Evolutionary conservation across 2,329 filamentous ascomycete species (phyloP).

Genomic region (Ceratocystis ficicola): DNA sequence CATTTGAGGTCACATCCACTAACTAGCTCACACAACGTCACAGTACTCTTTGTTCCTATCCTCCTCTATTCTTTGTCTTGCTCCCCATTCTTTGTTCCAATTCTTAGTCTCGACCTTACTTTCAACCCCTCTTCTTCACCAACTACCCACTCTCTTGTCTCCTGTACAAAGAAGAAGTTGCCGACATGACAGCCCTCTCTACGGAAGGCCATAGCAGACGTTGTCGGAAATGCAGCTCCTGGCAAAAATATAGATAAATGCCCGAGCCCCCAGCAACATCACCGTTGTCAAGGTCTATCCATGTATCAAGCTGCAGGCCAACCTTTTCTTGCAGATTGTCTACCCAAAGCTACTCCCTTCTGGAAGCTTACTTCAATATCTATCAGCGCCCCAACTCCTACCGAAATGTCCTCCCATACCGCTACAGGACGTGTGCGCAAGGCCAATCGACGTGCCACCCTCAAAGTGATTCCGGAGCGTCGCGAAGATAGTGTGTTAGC

Average conservation of each 20-base stretch:
- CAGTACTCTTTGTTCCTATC: background rate
- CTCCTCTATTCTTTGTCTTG: background rate
- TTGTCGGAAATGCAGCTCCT: background rate
- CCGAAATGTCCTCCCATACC: background rate
- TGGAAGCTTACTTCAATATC: background rate
- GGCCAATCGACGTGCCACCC: background rate
- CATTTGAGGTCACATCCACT: background rate
- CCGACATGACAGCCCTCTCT: background rate
- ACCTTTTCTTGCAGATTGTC: background rate
- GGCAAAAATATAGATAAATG: too few relatives aligned
- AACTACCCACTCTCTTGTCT: background rate
- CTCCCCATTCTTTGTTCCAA: background rate
- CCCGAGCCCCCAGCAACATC: too few relatives aligned
- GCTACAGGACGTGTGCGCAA: constrained; percentile 2
- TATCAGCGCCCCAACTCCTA: background rate
- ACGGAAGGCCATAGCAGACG: background rate
- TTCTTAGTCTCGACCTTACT: background rate
- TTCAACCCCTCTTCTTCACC: background rate
- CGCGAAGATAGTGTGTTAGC: background rate
- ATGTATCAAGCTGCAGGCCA: background rate
- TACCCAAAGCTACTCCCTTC: background rate
- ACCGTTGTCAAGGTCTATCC: too few relatives aligned
- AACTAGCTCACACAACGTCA: too few relatives aligned
- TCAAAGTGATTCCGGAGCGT: constrained; percentile 6
- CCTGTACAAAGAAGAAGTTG: background rate